Percentiles rank a stretch among this genome's conserved stretches.
Evolutionary conservation across 345 rosid genomes (phyloP).

Genomic region (Dovyalis caffra): DNA sequence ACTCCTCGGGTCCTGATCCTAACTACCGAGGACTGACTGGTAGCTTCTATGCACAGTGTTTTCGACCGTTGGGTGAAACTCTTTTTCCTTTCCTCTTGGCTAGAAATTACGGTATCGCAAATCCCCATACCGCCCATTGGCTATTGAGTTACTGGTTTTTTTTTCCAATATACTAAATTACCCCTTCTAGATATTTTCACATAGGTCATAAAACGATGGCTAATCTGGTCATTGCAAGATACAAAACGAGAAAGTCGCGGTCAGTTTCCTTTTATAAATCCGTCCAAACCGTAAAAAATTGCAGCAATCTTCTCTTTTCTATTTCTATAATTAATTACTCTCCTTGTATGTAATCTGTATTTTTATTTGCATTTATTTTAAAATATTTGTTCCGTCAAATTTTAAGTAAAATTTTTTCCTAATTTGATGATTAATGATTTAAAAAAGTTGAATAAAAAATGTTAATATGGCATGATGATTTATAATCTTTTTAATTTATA

Average conservation of each 20-base stretch:
- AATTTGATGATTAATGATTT: too few species aligned
- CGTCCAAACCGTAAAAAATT: background rate
- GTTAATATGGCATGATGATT: too few species aligned
- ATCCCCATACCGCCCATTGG: constrained; percentile 8
- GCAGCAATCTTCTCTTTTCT: background rate
- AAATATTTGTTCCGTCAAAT: too few species aligned
- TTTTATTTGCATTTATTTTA: too few species aligned
- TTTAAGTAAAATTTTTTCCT: too few species aligned
- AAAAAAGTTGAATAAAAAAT: too few species aligned
- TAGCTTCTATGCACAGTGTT: background rate
- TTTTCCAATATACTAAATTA: background rate
- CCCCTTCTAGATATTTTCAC: background rate
- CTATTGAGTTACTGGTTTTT: background rate
- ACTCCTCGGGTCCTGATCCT: too few species aligned
- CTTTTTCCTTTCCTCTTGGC: background rate
- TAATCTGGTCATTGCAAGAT: background rate
- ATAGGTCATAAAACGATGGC: background rate
- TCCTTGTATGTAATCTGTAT: too few species aligned
- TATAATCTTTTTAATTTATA: too few species aligned
- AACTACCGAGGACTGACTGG: background rate
- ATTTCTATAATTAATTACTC: too few species aligned
- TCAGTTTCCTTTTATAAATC: background rate
- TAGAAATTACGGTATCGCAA: background rate
- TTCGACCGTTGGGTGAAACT: constrained; percentile 16
- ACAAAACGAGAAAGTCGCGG: background rate